phyloP scores from a whole-genome alignment of 2,329 filamentous ascomycete species.

The Xylaria sp. region DNA sequence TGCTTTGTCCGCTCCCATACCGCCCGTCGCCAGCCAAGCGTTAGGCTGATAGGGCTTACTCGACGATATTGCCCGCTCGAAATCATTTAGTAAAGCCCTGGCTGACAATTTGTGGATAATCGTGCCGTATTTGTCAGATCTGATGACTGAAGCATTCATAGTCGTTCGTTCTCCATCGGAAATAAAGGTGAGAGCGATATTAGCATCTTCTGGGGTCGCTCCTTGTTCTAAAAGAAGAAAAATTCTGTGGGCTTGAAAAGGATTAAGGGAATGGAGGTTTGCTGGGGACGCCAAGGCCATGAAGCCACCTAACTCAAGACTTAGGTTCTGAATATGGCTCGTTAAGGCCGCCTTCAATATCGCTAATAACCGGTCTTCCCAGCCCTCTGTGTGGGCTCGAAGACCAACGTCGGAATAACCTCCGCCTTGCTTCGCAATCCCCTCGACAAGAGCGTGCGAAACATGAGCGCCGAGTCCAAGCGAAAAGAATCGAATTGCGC shows the following conservation, averaged over 20 bases:
- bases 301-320: slow-evolving; percentile 21
- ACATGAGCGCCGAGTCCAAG: slow-evolving; percentile 66
- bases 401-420: slow-evolving; percentile 59
- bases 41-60: background rate
- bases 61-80: slow-evolving; percentile 1
- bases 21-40: background rate
- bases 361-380: slow-evolving; percentile 34
- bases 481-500: slow-evolving; percentile 64
- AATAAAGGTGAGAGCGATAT: background rate
- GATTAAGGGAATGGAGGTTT: slow-evolving; percentile 24
- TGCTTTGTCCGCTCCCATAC: background rate
- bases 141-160: background rate
- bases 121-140: background rate
- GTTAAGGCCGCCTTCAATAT: slow-evolving; percentile 38
- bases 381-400: slow-evolving; percentile 23
- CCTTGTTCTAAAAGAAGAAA: slow-evolving; percentile 32
- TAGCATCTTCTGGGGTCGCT: background rate
- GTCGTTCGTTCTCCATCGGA: background rate
- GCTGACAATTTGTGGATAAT: slow-evolving; percentile 31
- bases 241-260: slow-evolving; percentile 30
- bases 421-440: slow-evolving; percentile 66
- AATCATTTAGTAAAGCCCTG: slow-evolving; percentile 30
- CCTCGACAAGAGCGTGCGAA: slow-evolving; percentile 68
- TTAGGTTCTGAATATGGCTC: slow-evolving; percentile 18
- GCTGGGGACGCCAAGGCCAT: slow-evolving; percentile 26